Evolutionary conservation across 177 flowering plant genomes (phyloP), one percentile per base, ranked within the genome.

Genomic region (Vitis hybrid): DNA sequence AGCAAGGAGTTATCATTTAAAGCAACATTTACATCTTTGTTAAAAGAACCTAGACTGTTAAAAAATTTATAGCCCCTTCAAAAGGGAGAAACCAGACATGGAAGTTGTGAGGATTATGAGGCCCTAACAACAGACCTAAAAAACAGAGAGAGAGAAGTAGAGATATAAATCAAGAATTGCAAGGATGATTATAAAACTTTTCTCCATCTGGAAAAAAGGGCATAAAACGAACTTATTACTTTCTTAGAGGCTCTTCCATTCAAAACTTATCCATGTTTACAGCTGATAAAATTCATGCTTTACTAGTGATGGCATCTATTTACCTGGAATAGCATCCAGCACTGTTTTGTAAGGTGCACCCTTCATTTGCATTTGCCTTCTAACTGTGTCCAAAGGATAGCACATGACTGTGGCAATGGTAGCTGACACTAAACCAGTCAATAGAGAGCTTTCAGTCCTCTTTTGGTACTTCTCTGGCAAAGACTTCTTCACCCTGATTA

Each of bases 301-400:
- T 59, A 70, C 81, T 63, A 90, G 75, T 55, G 90, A 87, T 70
- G 85, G 48, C 35, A 51, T 72, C 59, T 8, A n/a, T 24, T 79
- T 82, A 89, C 99, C 98, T 81, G 93, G 80, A 82, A 95, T 51
- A 48, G 99, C 98, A 82, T 93, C 96, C 65, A 93, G 81, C 69
- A 95, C 82, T 13, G 92, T 86, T 70, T 77, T 83, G 84, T 95
- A 91, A 49, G 99, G 99, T 51, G 90, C 83, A 46, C 94, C 97
- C 85, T 62, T 95, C 97, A 95, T 86, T 85, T 95, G 99, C 98
- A 95, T 95, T 77, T 95, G 99, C 71, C 99, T 86, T 83, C 99
- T 84, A 10, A 90, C 86, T 0, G 99, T 95, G 78, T 95, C 99
- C 78, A 95, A 76, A 50, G 98, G 99, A 83, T 95, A 95, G 77